These are phyloP conservation scores for Paragyromitra xinjiangensis DNA, from an alignment of 495 filamentous ascomycete species.

Conservation along the genomic window DNA sequence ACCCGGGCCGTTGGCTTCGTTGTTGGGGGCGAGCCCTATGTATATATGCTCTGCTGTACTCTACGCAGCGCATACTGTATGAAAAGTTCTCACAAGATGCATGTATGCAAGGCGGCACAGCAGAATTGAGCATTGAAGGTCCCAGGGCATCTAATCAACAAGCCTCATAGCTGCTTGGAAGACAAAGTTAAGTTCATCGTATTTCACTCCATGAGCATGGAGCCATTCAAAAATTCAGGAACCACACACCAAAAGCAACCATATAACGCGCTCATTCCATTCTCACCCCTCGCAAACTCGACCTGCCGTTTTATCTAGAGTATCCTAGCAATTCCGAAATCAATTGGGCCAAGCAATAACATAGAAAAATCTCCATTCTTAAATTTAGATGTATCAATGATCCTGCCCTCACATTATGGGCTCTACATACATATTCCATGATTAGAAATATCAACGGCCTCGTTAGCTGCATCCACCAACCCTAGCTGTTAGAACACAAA, in stretches of 20 bases:
- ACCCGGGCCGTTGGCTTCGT: not conserved
- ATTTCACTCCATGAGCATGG: not conserved
- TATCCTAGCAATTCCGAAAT: not conserved
- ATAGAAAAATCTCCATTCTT: not conserved
- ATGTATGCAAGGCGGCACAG: not conserved
- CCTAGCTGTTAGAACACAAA: not conserved
- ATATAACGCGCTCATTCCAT: slow-evolving; percentile 3
- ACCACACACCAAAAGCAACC: slow-evolving; percentile 3
- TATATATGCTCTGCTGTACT: not conserved
- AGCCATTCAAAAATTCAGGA: not conserved
- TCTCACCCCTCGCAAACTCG: not conserved
- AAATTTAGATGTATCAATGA: too few relatives aligned
- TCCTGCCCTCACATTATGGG: too few relatives aligned
- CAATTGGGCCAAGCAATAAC: not conserved
- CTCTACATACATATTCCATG: too few relatives aligned
- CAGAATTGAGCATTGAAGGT: not conserved
- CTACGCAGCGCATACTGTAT: not conserved
- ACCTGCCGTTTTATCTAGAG: not conserved
- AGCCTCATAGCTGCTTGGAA: not conserved
- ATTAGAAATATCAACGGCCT: too few relatives aligned
- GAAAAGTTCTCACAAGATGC: not conserved
- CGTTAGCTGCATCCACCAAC: not conserved
- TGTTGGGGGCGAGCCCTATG: slow-evolving; percentile 4
- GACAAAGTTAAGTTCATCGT: not conserved
- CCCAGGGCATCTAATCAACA: not conserved